Base-by-base conservation (phyloP, 495 filamentous ascomycete genomes). In the Aspergillus ostianus region DNA sequence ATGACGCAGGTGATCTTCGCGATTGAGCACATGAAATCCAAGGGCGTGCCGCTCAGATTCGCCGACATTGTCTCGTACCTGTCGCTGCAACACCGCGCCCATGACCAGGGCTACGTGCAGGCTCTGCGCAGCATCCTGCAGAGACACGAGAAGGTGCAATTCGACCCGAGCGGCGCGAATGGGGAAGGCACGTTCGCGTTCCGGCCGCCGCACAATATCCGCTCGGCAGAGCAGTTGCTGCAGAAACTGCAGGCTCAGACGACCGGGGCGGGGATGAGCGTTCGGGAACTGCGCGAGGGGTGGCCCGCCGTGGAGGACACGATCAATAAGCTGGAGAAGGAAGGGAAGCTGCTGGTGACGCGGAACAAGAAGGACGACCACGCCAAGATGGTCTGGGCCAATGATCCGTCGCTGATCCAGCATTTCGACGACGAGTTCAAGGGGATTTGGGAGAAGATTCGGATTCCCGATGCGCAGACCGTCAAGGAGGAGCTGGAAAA, bases 341-440 rank as follows among this genome's bases (percentile, higher is more conserved):
- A 88, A 64, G 87, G 90, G 56, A 87, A 89, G 74, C 78, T 98
- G 13, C 78, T 97, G 19, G 89, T 96, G 17, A 88, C 89, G 27
- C 84, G 92, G 45, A 93, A 92, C 57, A 96, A 95, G 79, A 98
- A 98, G 75, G 95, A 98, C 67, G 87, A 90, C 62, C 84, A 86
- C 62, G 84, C 92, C 6, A 84, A 86, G 65, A 89, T 88, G 80
- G 87, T 98, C 29, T 98, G 93, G 92, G 82, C 85, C 10, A 90
- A 98, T 68, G 88, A 94, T 64, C 84, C 92, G 4, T 86, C 85
- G 5, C 80, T 96, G 41, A 83, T 85, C 55, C 85, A 90, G 69
- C 71, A 80, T 41, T 84, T 97, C 55, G 93, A 97, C 60, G 75
- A 84, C 8, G 90, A 96, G 69, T 96, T 98, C 69, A 81, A 85